phyloP scores from a whole-genome alignment of 805 yeast genomes.

The Saccharomycopsis olivae region DNA sequence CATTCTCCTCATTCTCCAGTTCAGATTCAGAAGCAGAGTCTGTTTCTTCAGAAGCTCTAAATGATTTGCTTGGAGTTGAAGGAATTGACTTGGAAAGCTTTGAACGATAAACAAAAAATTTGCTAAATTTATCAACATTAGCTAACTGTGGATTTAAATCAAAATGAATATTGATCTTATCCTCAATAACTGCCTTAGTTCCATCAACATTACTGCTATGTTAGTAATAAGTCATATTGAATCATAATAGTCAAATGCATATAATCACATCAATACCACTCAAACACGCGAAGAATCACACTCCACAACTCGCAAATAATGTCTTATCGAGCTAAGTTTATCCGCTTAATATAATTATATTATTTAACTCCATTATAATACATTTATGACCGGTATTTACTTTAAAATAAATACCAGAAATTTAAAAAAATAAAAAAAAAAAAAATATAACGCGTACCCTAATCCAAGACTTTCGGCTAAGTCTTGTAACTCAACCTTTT shows the following conservation, averaged over 20 bases:
- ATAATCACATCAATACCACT: conserved; percentile 5
- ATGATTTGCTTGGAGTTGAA: conserved; percentile 13
- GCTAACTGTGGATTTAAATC: conserved; percentile 26
- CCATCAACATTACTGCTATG: conserved; percentile 21
- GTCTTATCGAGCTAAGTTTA: no score
- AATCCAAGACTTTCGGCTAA: conserved; percentile 28
- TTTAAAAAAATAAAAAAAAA: conserved; percentile 19
- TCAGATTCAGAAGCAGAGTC: not conserved
- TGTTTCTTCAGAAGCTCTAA: not conserved
- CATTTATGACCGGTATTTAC: no score
- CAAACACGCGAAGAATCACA: no score
- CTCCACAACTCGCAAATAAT: no score
- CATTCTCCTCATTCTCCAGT: conserved; percentile 1
- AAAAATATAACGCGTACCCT: conserved; percentile 20
- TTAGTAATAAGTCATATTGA: not conserved
- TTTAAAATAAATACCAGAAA: conserved; percentile 15
- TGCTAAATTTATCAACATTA: conserved; percentile 20
- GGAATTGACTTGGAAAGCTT: no score
- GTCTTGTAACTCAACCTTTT: conserved; percentile 28
- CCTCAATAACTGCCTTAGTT: conserved; percentile 24
- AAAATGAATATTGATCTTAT: conserved; percentile 22
- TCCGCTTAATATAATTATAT: no score
- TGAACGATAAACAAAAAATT: conserved; percentile 22
- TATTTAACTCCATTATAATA: no score
- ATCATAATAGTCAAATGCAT: conserved; percentile 9